Evolutionary conservation across 164 flowering plant genomes (phyloP).

Genomic region (Berberis vulgaris): DNA sequence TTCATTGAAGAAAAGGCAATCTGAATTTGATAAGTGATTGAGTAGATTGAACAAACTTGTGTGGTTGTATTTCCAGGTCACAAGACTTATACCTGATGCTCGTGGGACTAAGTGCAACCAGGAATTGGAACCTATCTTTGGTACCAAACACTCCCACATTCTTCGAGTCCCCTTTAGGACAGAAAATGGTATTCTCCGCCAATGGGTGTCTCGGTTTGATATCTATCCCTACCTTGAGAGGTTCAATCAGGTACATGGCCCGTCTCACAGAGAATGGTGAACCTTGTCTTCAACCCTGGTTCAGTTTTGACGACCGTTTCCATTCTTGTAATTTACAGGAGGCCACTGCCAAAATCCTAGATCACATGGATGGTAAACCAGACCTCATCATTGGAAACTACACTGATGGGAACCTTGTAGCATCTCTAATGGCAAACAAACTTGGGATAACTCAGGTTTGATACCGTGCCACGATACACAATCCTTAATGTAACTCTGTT

Average conservation of each 20-base stretch:
- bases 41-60: neutral
- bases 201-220: slow-evolving; percentile 95
- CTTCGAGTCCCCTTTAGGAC: slow-evolving; percentile 82
- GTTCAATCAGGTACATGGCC: slow-evolving; percentile 50
- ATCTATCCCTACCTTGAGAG: slow-evolving; percentile 87
- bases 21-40: neutral
- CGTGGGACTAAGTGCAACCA: slow-evolving; percentile 80
- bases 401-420: slow-evolving; percentile 86
- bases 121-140: slow-evolving; percentile 56
- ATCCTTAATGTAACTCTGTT: neutral
- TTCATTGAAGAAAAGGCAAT: neutral
- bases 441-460: slow-evolving; percentile 75
- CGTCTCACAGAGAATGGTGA: neutral
- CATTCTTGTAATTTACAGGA: slow-evolving; percentile 33
- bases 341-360: slow-evolving; percentile 59
- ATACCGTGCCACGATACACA: neutral
- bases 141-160: slow-evolving; percentile 71
- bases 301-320: neutral
- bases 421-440: slow-evolving; percentile 77
- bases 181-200: slow-evolving; percentile 51
- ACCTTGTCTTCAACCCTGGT: neutral
- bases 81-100: slow-evolving; percentile 90
- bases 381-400: slow-evolving; percentile 91
- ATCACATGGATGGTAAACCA: slow-evolving; percentile 76
- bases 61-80: slow-evolving; percentile 36